A percentile compares a stretch with the other conserved stretches of the same genome.
phyloP scores from a whole-genome alignment of 306 rosid genomes.

The Lathyrus sativus region DNA sequence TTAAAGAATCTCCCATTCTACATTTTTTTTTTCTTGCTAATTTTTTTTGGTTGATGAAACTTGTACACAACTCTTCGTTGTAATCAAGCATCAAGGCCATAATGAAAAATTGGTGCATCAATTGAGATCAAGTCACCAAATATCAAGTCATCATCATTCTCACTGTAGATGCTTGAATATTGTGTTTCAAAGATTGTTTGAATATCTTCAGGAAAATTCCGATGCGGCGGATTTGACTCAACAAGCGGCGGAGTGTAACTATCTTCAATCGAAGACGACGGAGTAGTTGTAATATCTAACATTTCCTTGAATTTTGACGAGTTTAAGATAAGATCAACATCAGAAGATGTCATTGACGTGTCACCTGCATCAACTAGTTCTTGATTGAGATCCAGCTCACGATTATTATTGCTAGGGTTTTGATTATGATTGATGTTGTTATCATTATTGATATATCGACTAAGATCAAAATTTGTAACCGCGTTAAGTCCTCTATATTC shows the following conservation, averaged over 20 bases:
- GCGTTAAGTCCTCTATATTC: constrained; percentile 90
- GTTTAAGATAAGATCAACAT: constrained; percentile 54
- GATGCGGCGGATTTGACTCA: constrained; percentile 40
- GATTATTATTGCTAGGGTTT: constrained; percentile 15
- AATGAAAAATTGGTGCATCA: constrained; percentile 62
- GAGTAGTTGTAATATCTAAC: constrained; percentile 53
- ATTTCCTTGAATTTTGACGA: constrained; percentile 68
- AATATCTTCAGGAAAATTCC: constrained; percentile 80
- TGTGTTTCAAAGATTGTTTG: constrained; percentile 79
- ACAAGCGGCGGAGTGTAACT: constrained; percentile 5
- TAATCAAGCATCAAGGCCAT: constrained; percentile 57
- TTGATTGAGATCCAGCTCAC: constrained; percentile 34
- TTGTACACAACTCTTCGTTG: background rate
- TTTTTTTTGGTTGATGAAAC: constrained; percentile 3
- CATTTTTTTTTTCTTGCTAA: background rate
- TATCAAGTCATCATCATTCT: constrained; percentile 69
- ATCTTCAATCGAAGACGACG: constrained; percentile 5
- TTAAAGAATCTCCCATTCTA: constrained; percentile 29
- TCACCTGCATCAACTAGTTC: constrained; percentile 29
- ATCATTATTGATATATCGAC: constrained; percentile 56
- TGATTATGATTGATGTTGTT: background rate
- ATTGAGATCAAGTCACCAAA: constrained; percentile 65
- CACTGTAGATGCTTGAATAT: constrained; percentile 49
- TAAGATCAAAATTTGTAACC: constrained; percentile 87
- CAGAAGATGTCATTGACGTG: constrained; percentile 44